Evolutionary conservation across 352 stramenopile genomes (phyloP).

Genomic region (Phytophthora idaei): DNA sequence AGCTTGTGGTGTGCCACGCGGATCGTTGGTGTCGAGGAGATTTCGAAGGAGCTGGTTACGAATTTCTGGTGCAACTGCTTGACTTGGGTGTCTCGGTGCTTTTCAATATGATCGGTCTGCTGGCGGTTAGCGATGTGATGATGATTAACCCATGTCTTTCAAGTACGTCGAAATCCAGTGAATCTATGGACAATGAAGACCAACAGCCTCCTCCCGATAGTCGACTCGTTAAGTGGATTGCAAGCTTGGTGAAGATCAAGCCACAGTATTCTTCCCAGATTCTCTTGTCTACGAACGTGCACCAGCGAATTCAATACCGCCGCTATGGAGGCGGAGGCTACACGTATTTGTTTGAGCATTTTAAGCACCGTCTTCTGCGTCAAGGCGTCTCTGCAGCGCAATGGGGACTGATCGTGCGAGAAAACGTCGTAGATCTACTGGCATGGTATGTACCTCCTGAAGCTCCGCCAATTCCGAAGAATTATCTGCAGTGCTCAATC

Average conservation of each 20-base stretch:
- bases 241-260: conserved; percentile 34
- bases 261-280: conserved; percentile 38
- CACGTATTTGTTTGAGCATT: conserved; percentile 57
- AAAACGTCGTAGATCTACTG: conserved; percentile 57
- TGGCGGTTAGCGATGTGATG: conserved; percentile 59
- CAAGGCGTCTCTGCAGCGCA: conserved; percentile 42
- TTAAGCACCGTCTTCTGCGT: conserved; percentile 45
- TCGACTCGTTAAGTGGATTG: conserved; percentile 46
- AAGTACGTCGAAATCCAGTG: neutral
- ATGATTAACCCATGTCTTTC: conserved; percentile 42
- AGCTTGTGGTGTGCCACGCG: conserved; percentile 71
- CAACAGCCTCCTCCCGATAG: conserved; percentile 50
- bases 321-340: conserved; percentile 77
- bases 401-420: conserved; percentile 48
- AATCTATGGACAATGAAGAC: neutral
- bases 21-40: conserved; percentile 62
- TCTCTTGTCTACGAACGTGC: conserved; percentile 67
- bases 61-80: conserved; percentile 54
- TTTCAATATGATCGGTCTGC: conserved; percentile 73
- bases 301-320: conserved; percentile 72
- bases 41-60: conserved; percentile 1
- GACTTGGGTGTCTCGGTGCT: conserved; percentile 49
- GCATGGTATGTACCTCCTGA: conserved; percentile 68
- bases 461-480: conserved; percentile 62
- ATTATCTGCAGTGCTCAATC: conserved; percentile 80